A percentile compares a stretch with the other conserved stretches of the same genome.
phyloP scores from a whole-genome alignment of 1,284 basidiomycete genomes.

The Microbotryomycetes sp. region DNA sequence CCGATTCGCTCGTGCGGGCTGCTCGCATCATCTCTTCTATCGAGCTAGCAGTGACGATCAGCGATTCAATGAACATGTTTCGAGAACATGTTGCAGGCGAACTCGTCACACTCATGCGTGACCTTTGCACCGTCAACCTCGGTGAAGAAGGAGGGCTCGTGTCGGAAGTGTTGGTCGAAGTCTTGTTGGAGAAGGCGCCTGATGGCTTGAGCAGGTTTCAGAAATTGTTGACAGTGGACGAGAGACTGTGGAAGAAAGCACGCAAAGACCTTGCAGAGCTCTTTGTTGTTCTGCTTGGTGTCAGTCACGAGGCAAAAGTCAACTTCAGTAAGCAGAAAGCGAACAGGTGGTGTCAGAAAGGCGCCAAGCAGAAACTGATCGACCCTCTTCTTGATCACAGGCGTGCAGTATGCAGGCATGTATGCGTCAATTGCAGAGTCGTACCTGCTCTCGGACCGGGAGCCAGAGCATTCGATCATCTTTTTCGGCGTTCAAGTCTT shows the following conservation, averaged over 20 bases:
- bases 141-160: constrained; percentile 54
- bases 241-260: constrained; percentile 74
- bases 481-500: constrained; percentile 86
- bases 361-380: background rate
- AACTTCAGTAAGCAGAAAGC: constrained; percentile 62
- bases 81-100: constrained; percentile 77
- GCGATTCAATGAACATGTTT: constrained; percentile 81
- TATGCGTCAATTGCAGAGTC: constrained; percentile 83
- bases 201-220: constrained; percentile 57
- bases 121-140: constrained; percentile 59
- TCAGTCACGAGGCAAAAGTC: constrained; percentile 68
- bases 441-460: constrained; percentile 82
- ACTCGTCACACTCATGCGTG: constrained; percentile 72
- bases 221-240: constrained; percentile 69
- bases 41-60: constrained; percentile 84
- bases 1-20: constrained; percentile 64
- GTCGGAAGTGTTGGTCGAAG: constrained; percentile 62
- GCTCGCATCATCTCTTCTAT: constrained; percentile 77
- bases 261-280: constrained; percentile 72
- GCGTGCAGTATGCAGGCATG: constrained; percentile 71
- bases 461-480: constrained; percentile 86
- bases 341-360: background rate
- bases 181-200: constrained; percentile 59
- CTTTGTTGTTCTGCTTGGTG: constrained; percentile 66
- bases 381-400: constrained; percentile 44